Percentiles rank a stretch among this genome's conserved stretches.
Conservation (phyloP, 495 filamentous ascomycete species). For the Podospora pseudocomata region DNA sequence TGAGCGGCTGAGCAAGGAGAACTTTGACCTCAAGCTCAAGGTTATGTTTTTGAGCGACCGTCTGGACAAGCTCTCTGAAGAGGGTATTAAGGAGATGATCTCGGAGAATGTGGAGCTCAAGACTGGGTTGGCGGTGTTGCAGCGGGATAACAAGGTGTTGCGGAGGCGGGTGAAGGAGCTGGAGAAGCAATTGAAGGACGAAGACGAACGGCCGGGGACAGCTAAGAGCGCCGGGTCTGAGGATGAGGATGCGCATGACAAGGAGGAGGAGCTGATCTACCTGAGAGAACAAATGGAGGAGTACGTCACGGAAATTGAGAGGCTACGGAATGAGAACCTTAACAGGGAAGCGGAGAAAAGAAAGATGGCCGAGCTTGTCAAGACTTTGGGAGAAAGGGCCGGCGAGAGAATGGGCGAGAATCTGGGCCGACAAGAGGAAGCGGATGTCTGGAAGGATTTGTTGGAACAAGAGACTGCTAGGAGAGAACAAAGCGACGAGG, state of each 20-base stretch:
- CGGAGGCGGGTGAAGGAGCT: slow-evolving; percentile 75
- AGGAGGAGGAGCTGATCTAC: slow-evolving; percentile 80
- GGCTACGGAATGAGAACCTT: slow-evolving; percentile 69
- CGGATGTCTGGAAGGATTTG: slow-evolving; percentile 92
- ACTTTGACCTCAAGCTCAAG: slow-evolving; percentile 96
- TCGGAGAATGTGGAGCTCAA: slow-evolving; percentile 94
- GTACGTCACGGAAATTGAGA: slow-evolving; percentile 78
- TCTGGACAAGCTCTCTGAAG: slow-evolving; percentile 87
- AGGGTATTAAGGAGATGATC: slow-evolving; percentile 95
- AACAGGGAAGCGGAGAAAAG: slow-evolving; percentile 76
- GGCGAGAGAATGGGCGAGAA: slow-evolving; percentile 56
- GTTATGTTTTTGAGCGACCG: slow-evolving; percentile 95
- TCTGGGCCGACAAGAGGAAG: slow-evolving; percentile 76
- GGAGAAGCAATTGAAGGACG: slow-evolving; percentile 77
- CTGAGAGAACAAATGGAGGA: slow-evolving; percentile 78
- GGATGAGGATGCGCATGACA: slow-evolving; percentile 62
- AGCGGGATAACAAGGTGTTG: slow-evolving; percentile 81
- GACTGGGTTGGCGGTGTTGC: slow-evolving; percentile 78
- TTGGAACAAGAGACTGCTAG: slow-evolving; percentile 88
- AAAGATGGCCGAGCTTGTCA: slow-evolving; percentile 73
- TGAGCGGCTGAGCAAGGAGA: slow-evolving; percentile 89
- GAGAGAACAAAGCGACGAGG: slow-evolving; percentile 85
- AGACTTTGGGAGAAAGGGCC: slow-evolving; percentile 62
- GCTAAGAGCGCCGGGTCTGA: slow-evolving; percentile 46
- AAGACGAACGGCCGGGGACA: slow-evolving; percentile 58